A percentile compares a stretch with the other conserved stretches of the same genome.
Evolutionary conservation across 441 rosid species (phyloP).

Genomic region (Pelargonium myrrhifolium): DNA sequence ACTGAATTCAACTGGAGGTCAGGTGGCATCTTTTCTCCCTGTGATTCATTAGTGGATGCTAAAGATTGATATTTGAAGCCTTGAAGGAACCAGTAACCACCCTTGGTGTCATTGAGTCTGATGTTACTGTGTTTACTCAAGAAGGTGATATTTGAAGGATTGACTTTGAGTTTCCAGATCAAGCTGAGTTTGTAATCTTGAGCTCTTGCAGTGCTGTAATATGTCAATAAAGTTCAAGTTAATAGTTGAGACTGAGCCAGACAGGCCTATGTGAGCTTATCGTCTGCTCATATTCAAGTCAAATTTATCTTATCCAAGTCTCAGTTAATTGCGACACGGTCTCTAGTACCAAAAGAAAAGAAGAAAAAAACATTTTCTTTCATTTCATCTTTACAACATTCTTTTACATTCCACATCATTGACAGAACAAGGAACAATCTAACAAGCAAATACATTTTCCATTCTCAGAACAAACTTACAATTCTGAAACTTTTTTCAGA

Average conservation of each 20-base stretch:
- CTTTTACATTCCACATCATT: slow-evolving; percentile 27
- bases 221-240: too few relatives aligned
- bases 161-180: neutral
- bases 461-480: slow-evolving; percentile 28
- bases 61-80: too few relatives aligned
- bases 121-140: neutral
- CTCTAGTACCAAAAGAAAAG: neutral
- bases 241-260: too few relatives aligned
- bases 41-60: neutral
- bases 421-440: slow-evolving; percentile 25
- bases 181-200: neutral
- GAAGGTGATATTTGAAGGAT: neutral
- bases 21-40: neutral
- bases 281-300: too few relatives aligned
- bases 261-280: too few relatives aligned
- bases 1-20: neutral
- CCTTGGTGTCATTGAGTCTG: too few relatives aligned
- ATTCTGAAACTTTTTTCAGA: slow-evolving; percentile 19
- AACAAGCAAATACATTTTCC: slow-evolving; percentile 30
- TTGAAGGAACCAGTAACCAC: too few relatives aligned
- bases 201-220: too few relatives aligned
- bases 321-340: too few relatives aligned
- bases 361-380: slow-evolving; percentile 17
- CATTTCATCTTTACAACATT: slow-evolving; percentile 34
- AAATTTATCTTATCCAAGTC: too few relatives aligned